Evolutionary conservation across 176 grass and related monocot species (phyloP), one percentile per base, ranked within the genome.

Genomic region (Saccharum officinarum): DNA sequence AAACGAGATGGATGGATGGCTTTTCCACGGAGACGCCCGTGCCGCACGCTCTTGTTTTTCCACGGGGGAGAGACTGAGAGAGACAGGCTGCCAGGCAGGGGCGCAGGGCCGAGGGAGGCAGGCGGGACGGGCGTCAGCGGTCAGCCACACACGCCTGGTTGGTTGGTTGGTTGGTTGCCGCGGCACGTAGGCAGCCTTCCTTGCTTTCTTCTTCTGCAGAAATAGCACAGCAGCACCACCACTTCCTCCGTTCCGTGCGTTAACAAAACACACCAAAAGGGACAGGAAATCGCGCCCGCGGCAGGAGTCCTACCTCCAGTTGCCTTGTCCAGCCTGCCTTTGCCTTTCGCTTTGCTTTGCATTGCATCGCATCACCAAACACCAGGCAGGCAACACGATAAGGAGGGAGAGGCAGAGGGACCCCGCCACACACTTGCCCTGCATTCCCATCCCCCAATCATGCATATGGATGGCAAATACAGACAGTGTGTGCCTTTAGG

Each of bases 371-470:
- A 18, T 54, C 81, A 64, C 68, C n/a, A 5, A n/a, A 62, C 59
- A 62, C 59, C 22, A 11, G 37, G 49, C 75, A n/a, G 46, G 28
- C 44, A 50, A 25, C 34, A n/a, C 10, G 69, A 57, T 62, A 41
- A 41, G 41, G 28, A 18, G 61, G 47, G 70, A 18, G 44, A 2
- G 34, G 59, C 45, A 0, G 4, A 42, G 2, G 55, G 68, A 46
- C 0, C 47, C 77, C 71, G 80, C 31, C 49, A 30, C 15, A 59
- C 71, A 50, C 54, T 82, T 60, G 61, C 41, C 7, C 18, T 26
- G 64, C 82, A 42, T 52, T 18, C 26, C 64, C 22, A 50, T 39
- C 4, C 76, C 40, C 39, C 71, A 63, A 77, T 81, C 83, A 70
- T 81, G 30, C 77, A 69, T 15, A 14, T 16, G 8, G 8, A 65